phyloP scores from a whole-genome alignment of 306 rosid genomes.

The Hippophae gyantsensis region DNA sequence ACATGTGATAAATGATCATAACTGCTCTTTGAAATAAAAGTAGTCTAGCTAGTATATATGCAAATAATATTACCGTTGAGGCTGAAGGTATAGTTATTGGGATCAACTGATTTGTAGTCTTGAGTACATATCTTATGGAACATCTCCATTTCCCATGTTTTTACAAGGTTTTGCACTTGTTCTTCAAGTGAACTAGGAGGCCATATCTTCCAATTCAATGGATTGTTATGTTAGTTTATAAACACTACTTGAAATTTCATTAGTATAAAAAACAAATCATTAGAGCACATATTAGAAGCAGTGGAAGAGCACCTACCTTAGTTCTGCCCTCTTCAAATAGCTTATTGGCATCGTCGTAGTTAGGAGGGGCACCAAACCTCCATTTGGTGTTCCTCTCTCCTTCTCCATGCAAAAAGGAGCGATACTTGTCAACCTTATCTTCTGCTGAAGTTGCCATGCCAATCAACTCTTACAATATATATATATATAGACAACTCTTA shows the following conservation, averaged over 20 bases:
- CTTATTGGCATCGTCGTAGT: conserved; percentile 42
- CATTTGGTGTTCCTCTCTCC: conserved; percentile 45
- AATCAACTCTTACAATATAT: neutral
- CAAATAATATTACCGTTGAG: conserved; percentile 29
- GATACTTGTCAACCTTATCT: conserved; percentile 35
- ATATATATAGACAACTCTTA: neutral
- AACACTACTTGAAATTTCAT: too few relatives aligned
- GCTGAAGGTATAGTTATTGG: conserved; percentile 33
- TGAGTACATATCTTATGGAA: conserved; percentile 30
- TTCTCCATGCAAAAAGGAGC: conserved; percentile 30
- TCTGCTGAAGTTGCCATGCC: conserved; percentile 25
- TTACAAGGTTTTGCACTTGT: conserved; percentile 39
- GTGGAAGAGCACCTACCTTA: conserved; percentile 21
- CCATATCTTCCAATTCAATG: conserved; percentile 32
- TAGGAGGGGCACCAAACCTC: conserved; percentile 50
- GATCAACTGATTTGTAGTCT: conserved; percentile 31
- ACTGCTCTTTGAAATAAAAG: too few relatives aligned
- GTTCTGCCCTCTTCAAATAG: conserved; percentile 60
- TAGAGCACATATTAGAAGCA: neutral
- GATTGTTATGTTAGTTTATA: too few relatives aligned
- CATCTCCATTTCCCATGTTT: conserved; percentile 57
- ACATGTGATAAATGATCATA: too few relatives aligned
- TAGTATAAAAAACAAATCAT: too few relatives aligned
- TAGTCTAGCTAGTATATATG: neutral
- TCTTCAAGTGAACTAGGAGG: conserved; percentile 49